Conservation (phyloP, 257 asterid genomes). For the Leptodermis oblonga region DNA sequence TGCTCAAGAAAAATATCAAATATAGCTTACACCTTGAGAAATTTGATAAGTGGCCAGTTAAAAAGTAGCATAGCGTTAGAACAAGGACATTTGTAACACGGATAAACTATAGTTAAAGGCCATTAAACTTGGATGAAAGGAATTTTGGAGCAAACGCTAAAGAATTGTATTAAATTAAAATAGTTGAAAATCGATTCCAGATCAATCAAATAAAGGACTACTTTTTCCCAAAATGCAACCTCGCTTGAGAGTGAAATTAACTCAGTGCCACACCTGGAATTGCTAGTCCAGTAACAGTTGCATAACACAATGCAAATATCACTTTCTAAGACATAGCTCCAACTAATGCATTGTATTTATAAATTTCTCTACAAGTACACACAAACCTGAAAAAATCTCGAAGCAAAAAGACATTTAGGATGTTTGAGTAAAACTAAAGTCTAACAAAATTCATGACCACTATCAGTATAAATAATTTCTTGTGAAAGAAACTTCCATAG, state of each 20-base stretch:
- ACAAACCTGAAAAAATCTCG: background rate
- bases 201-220: background rate
- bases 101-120: background rate
- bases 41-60: background rate
- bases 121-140: background rate
- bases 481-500: background rate
- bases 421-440: background rate
- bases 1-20: background rate
- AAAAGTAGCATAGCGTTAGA: background rate
- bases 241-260: background rate
- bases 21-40: background rate
- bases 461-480: background rate
- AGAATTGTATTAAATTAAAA: background rate
- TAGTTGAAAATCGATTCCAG: background rate
- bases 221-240: background rate
- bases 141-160: background rate
- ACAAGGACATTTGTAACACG: background rate
- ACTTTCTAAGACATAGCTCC: background rate
- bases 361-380: background rate
- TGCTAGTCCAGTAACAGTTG: background rate
- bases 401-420: background rate
- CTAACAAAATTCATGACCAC: background rate
- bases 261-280: background rate
- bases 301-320: background rate
- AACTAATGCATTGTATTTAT: background rate